These are phyloP conservation scores for Suillus occidentalis DNA, from an alignment of 768 basidiomycete species.

Conservation along the genomic window DNA sequence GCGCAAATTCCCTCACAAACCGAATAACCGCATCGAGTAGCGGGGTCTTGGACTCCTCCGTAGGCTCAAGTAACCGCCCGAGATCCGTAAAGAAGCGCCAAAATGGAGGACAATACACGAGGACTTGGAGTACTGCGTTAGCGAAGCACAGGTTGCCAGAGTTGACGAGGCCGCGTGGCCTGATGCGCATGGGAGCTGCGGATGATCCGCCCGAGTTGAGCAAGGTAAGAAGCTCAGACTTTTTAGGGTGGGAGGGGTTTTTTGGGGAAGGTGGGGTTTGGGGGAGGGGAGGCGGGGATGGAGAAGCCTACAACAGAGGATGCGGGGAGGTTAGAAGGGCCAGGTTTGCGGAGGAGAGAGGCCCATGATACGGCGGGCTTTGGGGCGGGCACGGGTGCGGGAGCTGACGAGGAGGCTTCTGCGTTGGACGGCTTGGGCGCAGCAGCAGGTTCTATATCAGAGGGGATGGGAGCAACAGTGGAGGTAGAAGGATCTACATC, in stretches of 20 bases:
- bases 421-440: not conserved
- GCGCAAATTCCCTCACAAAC: constrained; percentile 77
- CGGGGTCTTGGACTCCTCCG: constrained; percentile 41
- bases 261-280: constrained; percentile 22
- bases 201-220: constrained; percentile 42
- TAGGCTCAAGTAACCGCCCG: constrained; percentile 48
- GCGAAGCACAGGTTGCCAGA: constrained; percentile 98
- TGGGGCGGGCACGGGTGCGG: constrained; percentile 21
- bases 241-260: constrained; percentile 38
- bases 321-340: constrained; percentile 53
- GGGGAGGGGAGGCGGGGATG: constrained; percentile 49
- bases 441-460: constrained; percentile 6
- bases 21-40: constrained; percentile 66
- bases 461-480: not conserved
- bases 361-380: constrained; percentile 67
- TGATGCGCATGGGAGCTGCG: constrained; percentile 37
- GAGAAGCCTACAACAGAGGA: constrained; percentile 77
- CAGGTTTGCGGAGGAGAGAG: constrained; percentile 57
- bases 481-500: constrained; percentile 5
- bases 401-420: not conserved
- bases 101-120: constrained; percentile 90
- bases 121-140: constrained; percentile 88
- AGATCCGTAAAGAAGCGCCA: constrained; percentile 74
- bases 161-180: constrained; percentile 85
- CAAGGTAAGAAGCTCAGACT: constrained; percentile 53